Evolutionary conservation across 2,329 filamentous ascomycete genomes (phyloP).

Genomic region (Endoconidiophora polonica): DNA sequence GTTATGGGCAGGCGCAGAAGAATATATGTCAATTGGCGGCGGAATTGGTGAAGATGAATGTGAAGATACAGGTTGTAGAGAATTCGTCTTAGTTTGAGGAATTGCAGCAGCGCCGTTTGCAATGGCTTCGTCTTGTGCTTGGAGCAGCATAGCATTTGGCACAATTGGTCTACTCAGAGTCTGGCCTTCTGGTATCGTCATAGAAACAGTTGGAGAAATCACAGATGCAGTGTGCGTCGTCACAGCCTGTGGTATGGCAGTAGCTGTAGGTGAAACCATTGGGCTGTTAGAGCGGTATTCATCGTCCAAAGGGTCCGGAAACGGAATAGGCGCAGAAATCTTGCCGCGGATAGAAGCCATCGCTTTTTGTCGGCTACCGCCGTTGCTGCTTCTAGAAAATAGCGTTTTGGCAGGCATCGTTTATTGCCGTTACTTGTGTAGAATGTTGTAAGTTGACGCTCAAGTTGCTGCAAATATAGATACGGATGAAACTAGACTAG

Average conservation of each 20-base stretch:
- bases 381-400: too few species aligned
- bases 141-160: slow-evolving; percentile 7
- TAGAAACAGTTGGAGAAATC: not conserved
- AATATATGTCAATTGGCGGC: not conserved
- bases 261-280: slow-evolving; percentile 3
- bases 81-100: not conserved
- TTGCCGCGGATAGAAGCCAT: slow-evolving; percentile 32
- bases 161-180: slow-evolving; percentile 10
- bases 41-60: slow-evolving; percentile 1
- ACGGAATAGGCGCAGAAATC: slow-evolving; percentile 45
- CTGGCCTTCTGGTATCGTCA: slow-evolving; percentile 9
- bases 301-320: slow-evolving; percentile 31
- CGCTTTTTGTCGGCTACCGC: too few species aligned
- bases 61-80: not conserved
- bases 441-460: too few species aligned
- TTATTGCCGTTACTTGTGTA: too few species aligned
- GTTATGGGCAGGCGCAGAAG: not conserved
- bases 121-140: slow-evolving; percentile 5
- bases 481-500: too few species aligned
- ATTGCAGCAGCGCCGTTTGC: not conserved
- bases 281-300: slow-evolving; percentile 29
- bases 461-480: too few species aligned
- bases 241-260: slow-evolving; percentile 10
- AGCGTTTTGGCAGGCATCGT: too few species aligned
- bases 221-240: not conserved